Percentiles rank a stretch among this genome's conserved stretches.
phyloP scores from a whole-genome alignment of 192 early-diverging fungal genomes.

The Podila horticola region DNA sequence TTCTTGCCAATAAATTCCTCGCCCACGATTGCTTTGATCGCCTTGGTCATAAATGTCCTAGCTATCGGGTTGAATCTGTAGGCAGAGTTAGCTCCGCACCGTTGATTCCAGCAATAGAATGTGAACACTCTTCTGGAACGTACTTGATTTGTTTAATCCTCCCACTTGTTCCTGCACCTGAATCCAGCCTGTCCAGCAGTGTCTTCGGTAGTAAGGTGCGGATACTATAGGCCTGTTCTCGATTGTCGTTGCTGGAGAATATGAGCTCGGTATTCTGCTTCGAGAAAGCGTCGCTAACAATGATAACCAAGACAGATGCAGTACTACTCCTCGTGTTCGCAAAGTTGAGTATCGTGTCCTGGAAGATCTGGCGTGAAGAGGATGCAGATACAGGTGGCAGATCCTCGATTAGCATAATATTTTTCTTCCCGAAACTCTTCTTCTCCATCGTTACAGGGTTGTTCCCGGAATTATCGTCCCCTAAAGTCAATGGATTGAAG shows the following conservation, averaged over 20 bases:
- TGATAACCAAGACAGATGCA: conserved; percentile 37
- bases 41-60: conserved; percentile 69
- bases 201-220: conserved; percentile 24
- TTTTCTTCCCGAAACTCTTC: conserved; percentile 17
- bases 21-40: conserved; percentile 56
- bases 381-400: conserved; percentile 63
- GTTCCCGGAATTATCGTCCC: not conserved
- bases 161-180: conserved; percentile 11
- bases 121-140: not conserved
- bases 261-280: conserved; percentile 47
- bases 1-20: conserved; percentile 21
- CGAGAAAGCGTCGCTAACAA: conserved; percentile 45
- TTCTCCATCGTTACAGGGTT: not conserved
- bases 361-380: conserved; percentile 62
- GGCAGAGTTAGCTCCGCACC: not conserved
- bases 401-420: conserved; percentile 69
- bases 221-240: conserved; percentile 27
- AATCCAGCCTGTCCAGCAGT: conserved; percentile 32
- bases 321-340: conserved; percentile 32
- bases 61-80: conserved; percentile 70
- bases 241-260: conserved; percentile 29
- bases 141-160: conserved; percentile 48
- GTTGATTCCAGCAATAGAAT: not conserved
- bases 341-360: conserved; percentile 56
- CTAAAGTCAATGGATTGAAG: conserved; percentile 50